Base-by-base conservation (phyloP, 2,329 filamentous ascomycete species). In the Cladophialophora carrionii region DNA sequence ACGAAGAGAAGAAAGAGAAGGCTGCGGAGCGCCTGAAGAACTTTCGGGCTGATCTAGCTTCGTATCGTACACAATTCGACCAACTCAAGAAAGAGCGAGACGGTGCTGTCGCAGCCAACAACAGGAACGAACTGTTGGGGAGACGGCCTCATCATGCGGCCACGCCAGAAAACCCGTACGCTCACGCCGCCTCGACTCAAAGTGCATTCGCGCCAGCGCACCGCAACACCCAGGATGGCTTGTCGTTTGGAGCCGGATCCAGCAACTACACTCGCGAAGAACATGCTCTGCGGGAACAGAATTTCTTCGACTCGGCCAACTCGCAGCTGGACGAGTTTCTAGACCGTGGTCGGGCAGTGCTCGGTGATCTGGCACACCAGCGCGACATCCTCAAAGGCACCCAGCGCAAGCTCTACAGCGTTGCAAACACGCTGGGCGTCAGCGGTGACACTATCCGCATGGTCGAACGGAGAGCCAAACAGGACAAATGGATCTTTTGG, bases 401-500 rank as follows among this genome's bases (percentile, higher is more conserved):
- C 24, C 95, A 99, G 79, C 89, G 89, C 76, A 87, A 88, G 75
- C 82, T 99, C 57, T 98, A 98, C 75, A 94, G 87, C 72, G 92
- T 97, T 22, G 95, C 91, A 6, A 98, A 96, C 75, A 98, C 95
- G 24, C 80, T 99, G 55, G 95, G 95, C 0, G 86, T 99, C 65
- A 96, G 90, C 74, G 93, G 94, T 22, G 94, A 98, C 76, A 99
- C 95, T 1, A 99, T 99, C 70, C 88, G 95, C 54, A 98, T 95
- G 92, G 90, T 99, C 49, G 94, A 98, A 79, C 81, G 95, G 71
- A 84, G 95, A 68, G 92, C 95, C 57, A 90, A 88, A 77, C 90
- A 98, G 81, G 95, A 99, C 77, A 98, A 97, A 79, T 98, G 93
- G 92, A 96, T 99, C 41, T 99, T 99, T 77, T 90, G 90, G 84